A percentile compares a stretch with the other conserved stretches of the same genome.
Conservation (phyloP, 2,329 filamentous ascomycete species). For the Pseudocercospora cruenta region DNA sequence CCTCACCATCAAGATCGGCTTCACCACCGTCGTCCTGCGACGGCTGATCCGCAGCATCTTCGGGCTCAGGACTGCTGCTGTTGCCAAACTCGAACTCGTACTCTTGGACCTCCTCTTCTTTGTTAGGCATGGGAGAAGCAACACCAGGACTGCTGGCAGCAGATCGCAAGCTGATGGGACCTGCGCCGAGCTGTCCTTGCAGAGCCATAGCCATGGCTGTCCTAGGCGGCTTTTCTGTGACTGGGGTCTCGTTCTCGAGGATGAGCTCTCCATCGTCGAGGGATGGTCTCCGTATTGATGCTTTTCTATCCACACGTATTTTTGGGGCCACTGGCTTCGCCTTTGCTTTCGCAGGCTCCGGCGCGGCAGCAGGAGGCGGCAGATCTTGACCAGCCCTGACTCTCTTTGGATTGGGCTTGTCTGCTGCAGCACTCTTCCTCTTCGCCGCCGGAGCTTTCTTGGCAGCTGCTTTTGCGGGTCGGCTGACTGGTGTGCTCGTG, state of each 20-base stretch:
- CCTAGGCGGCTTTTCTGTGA: conserved; percentile 31
- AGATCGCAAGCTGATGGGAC: conserved; percentile 49
- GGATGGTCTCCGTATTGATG: conserved; percentile 32
- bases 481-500: conserved; percentile 23
- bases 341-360: conserved; percentile 15
- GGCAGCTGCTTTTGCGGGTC: conserved; percentile 22
- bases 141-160: conserved; percentile 44
- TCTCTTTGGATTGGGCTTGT: conserved; percentile 32
- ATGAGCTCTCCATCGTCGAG: conserved; percentile 41
- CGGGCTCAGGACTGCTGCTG: conserved; percentile 24
- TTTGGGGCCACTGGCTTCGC: conserved; percentile 27
- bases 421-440: conserved; percentile 27
- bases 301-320: conserved; percentile 37
- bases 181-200: conserved; percentile 38
- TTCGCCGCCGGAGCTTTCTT: conserved; percentile 25
- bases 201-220: conserved; percentile 35
- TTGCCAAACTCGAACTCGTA: conserved; percentile 38
- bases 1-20: conserved; percentile 26
- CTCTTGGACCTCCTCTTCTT: conserved; percentile 25
- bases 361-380: conserved; percentile 13
- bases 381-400: conserved; percentile 33
- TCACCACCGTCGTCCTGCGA: conserved; percentile 25
- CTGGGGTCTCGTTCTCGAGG: conserved; percentile 37
- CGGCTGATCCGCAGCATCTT: conserved; percentile 14
- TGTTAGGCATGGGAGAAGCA: conserved; percentile 25